These are phyloP conservation scores for Candida suzukii DNA, from an alignment of 805 yeast genomes.

Conservation along the genomic window DNA sequence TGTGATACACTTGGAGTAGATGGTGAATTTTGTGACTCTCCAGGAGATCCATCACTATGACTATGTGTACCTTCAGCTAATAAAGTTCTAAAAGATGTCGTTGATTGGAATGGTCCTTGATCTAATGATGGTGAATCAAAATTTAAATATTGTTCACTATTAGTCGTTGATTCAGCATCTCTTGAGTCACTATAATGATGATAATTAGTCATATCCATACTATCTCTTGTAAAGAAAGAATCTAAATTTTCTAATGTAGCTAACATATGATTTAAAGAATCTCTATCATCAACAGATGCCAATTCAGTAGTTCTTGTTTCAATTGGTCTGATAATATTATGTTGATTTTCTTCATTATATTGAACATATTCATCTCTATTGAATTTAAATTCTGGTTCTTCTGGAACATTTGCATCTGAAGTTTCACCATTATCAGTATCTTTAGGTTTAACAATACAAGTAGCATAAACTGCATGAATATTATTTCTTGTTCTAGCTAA, in stretches of 20 bases:
- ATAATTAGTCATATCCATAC: constrained; percentile 18
- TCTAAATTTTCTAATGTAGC: constrained; percentile 87
- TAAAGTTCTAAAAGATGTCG: constrained; percentile 68
- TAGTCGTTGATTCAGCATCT: constrained; percentile 50
- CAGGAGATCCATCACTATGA: constrained; percentile 6
- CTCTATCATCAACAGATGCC: constrained; percentile 44
- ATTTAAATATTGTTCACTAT: constrained; percentile 16
- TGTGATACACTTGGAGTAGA: constrained; percentile 2
- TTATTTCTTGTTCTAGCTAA: constrained; percentile 86
- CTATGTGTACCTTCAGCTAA: constrained; percentile 44
- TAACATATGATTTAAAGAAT: constrained; percentile 83
- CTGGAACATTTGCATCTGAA: constrained; percentile 3
- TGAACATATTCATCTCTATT: constrained; percentile 52
- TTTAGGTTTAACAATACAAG: constrained; percentile 52
- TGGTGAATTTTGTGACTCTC: constrained; percentile 9
- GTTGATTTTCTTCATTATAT: constrained; percentile 21
- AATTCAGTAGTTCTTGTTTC: constrained; percentile 35
- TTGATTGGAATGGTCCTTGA: constrained; percentile 34
- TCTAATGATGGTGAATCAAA: constrained; percentile 22
- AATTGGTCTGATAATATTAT: constrained; percentile 1
- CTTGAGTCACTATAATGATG: constrained; percentile 47
- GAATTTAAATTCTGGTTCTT: constrained; percentile 33
- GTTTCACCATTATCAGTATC: constrained; percentile 29
- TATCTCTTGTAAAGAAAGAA: constrained; percentile 73
- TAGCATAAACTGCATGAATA: constrained; percentile 90